Evolutionary conservation across 2,329 filamentous ascomycete species (phyloP).

Genomic region (Fusarium odoratissimum): DNA sequence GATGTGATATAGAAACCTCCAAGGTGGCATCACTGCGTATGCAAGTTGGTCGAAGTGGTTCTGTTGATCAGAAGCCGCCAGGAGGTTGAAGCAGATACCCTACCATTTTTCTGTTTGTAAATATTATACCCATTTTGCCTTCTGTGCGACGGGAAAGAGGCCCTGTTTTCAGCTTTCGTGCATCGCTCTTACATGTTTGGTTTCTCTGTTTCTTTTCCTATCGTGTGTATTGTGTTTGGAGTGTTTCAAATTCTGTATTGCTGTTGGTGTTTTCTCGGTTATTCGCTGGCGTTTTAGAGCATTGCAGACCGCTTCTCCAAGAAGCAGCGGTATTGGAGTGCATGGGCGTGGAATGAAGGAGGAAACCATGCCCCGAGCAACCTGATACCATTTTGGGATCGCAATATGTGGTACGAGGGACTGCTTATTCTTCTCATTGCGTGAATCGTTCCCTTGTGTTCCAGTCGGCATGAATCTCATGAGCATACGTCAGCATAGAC

Average conservation of each 20-base stretch:
- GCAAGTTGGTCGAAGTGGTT: neutral
- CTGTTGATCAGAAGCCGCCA: slow-evolving; percentile 2
- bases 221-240: neutral
- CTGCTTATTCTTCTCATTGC: neutral
- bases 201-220: neutral
- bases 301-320: neutral
- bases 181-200: neutral
- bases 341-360: neutral
- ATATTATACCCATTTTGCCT: slow-evolving; percentile 1
- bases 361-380: neutral
- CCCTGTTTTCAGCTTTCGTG: neutral
- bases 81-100: neutral
- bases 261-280: neutral
- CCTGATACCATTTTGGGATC: neutral
- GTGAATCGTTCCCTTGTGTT: neutral
- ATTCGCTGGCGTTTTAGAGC: neutral
- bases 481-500: neutral
- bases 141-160: neutral
- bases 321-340: neutral
- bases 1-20: neutral
- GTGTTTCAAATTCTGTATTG: neutral
- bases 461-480: neutral
- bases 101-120: slow-evolving; percentile 4
- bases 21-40: neutral
- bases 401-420: neutral